Evolutionary conservation across 2,329 filamentous ascomycete genomes (phyloP).

Genomic region (Bertia moriformis): DNA sequence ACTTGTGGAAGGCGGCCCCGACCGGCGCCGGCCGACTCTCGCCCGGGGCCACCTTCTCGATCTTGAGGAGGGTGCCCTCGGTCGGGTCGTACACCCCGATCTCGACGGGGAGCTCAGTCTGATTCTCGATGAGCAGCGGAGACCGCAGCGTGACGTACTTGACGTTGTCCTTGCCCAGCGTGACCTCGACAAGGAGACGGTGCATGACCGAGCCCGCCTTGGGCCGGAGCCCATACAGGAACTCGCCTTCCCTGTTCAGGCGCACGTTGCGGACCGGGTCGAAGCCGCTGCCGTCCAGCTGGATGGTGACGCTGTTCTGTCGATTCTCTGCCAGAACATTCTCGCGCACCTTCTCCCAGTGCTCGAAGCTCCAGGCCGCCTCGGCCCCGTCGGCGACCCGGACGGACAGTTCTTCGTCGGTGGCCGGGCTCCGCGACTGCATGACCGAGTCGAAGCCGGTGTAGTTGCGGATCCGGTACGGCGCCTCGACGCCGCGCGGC

Average conservation of each 20-base stretch:
- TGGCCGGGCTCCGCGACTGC: conserved; percentile 57
- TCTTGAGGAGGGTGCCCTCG: conserved; percentile 83
- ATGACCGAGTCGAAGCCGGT: conserved; percentile 83
- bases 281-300: conserved; percentile 85
- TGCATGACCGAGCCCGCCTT: conserved; percentile 76
- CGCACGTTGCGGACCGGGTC: conserved; percentile 78
- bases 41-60: conserved; percentile 91
- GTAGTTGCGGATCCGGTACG: conserved; percentile 87
- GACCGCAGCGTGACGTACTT: conserved; percentile 95
- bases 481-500: conserved; percentile 77
- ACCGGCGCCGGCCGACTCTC: conserved; percentile 82
- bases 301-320: conserved; percentile 65
- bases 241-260: conserved; percentile 87
- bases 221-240: conserved; percentile 74
- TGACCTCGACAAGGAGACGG: conserved; percentile 84
- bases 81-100: conserved; percentile 78
- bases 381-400: conserved; percentile 80
- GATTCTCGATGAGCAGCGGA: conserved; percentile 82
- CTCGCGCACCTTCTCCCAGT: conserved; percentile 91
- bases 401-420: conserved; percentile 55
- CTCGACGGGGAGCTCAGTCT: conserved; percentile 91
- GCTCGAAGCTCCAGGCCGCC: conserved; percentile 88
- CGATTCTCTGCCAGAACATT: conserved; percentile 73
- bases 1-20: conserved; percentile 80
- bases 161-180: conserved; percentile 78